Evolutionary conservation across 345 rosid species (phyloP).

Genomic region (Salix purpurea): DNA sequence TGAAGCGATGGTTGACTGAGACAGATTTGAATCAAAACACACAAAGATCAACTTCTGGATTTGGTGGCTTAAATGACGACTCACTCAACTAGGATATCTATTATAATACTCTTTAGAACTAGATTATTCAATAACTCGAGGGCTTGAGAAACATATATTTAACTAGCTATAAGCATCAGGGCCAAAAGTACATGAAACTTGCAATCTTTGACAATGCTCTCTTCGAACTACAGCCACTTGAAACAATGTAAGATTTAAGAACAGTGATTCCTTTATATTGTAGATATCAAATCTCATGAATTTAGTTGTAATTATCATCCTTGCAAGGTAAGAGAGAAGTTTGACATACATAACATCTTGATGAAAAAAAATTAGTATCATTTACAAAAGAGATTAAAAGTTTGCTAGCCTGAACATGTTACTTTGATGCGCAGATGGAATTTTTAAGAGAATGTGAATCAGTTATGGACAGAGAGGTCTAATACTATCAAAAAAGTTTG

Average conservation of each 20-base stretch:
- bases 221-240: not conserved
- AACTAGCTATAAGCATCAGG: not conserved
- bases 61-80: not conserved
- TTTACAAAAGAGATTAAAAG: not conserved
- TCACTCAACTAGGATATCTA: not conserved
- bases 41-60: not conserved
- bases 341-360: not conserved
- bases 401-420: not conserved
- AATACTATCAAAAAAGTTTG: slow-evolving; percentile 32
- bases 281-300: not conserved
- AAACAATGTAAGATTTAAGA: not conserved
- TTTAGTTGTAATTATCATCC: not conserved
- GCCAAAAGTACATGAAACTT: not conserved
- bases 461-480: not conserved
- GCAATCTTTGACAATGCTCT: not conserved
- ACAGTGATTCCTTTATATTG: not conserved
- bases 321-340: not conserved
- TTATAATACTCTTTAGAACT: not conserved
- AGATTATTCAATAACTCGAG: not conserved
- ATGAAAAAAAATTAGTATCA: not conserved
- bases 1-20: not conserved
- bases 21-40: not conserved
- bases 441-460: not conserved
- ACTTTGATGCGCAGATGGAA: not conserved
- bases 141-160: not conserved